Evolutionary conservation across 208 protist species (phyloP).

Genomic region (Herpetomonas tarakana): DNA sequence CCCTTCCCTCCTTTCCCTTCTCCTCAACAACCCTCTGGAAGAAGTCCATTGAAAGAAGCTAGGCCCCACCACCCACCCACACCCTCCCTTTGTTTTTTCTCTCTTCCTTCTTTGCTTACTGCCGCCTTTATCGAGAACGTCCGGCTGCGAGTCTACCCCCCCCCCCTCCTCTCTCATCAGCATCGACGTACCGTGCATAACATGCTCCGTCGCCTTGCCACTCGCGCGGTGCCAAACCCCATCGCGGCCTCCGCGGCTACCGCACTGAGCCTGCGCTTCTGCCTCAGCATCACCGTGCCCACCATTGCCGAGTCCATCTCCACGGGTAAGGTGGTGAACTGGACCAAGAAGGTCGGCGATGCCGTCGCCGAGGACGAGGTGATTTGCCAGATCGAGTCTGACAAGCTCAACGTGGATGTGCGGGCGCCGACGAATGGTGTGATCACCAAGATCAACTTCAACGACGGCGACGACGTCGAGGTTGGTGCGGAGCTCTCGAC

Average conservation of each 20-base stretch:
- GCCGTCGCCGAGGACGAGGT: constrained; percentile 96
- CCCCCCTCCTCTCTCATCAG: too few relatives aligned
- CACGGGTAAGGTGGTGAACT: constrained; percentile 95
- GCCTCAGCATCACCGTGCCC: constrained; percentile 93
- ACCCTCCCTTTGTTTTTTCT: too few relatives aligned
- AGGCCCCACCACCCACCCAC: too few relatives aligned
- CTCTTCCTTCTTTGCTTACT: too few relatives aligned
- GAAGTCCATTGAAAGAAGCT: too few relatives aligned
- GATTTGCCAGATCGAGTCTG: constrained; percentile 97
- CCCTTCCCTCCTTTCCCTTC: too few relatives aligned
- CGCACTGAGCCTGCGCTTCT: constrained; percentile 69
- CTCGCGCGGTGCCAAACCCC: constrained; percentile 24
- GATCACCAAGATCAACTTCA: constrained; percentile 90
- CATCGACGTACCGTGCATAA: too few relatives aligned
- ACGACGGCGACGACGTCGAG: constrained; percentile 87
- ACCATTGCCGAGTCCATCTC: constrained; percentile 98
- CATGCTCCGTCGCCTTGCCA: constrained; percentile 71
- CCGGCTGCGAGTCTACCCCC: too few relatives aligned
- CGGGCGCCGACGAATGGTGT: constrained; percentile 90
- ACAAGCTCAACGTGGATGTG: constrained; percentile 97
- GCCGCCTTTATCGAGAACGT: too few relatives aligned
- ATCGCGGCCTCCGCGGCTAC: constrained; percentile 18
- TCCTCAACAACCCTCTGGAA: too few relatives aligned
- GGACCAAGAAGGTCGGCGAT: constrained; percentile 96
- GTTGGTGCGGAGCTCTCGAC: constrained; percentile 88